Evolutionary conservation across 306 rosid genomes (phyloP), one percentile per base, ranked within the genome.

Genomic region (Sophora flavescens): DNA sequence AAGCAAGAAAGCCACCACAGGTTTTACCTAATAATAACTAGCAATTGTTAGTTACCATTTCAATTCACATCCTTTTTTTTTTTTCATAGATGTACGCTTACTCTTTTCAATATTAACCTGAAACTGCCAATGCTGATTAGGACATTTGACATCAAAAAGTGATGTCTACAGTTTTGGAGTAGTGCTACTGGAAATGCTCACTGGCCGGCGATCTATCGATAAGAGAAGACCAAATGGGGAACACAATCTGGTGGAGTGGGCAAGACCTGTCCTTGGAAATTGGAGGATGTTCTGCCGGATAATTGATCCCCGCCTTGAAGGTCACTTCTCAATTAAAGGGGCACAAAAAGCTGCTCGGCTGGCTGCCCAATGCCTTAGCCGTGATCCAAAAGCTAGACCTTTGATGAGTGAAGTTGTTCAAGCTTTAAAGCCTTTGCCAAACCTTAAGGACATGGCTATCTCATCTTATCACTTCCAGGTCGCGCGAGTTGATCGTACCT

Each of bases 141-240:
- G 99, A 48, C 99, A 95, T 86, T 68, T 95, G 90, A 86, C 99
- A 47, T 85, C 97, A 7, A 95, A 92, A 80, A 95, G 94, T 60
- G 99, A 95, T 50, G 99, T 95, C 73, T 95, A 92, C 80, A 91
- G 99, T 85, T 95, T 90, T 67, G 99, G 99, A 56, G 99, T 95
- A 18, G 99, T 95, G 35, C 84, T 95, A 54, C 96, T 95, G 3
- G 99, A 95, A 82, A 88, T 95, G 93, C 85, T 95, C 61, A 92
- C 94, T 0, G 99, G 99, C n/a, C 86, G 97, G 51, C 78, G 99
- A 84, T 87, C 97, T 6, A 87, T 92, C 80, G 99, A 95, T 66
- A 95, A 95, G 85, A 88, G 68, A 71, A 89, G 97, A 81, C 93
- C 97, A 16, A 92, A 88, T n/a, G 97, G 97, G 32, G 99, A 95